phyloP scores from a whole-genome alignment of 2,329 filamentous ascomycete species.

The Immersiporthe knoxdaviesiana region DNA sequence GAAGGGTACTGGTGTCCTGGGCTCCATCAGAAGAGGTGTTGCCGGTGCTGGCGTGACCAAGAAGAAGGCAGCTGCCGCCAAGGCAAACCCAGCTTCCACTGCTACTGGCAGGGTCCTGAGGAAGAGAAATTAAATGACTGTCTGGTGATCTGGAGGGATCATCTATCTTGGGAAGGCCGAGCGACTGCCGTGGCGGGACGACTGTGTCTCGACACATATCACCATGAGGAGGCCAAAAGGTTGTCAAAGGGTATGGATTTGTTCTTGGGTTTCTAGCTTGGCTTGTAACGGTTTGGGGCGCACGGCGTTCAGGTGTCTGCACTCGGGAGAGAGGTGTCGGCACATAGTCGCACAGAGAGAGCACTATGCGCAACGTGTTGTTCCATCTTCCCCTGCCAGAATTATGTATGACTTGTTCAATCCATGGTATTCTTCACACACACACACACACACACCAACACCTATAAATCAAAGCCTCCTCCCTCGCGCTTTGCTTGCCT shows the following conservation, averaged over 20 bases:
- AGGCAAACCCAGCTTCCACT: conserved; percentile 44
- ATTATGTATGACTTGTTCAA: not conserved
- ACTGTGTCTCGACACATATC: not conserved
- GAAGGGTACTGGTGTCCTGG: conserved; percentile 56
- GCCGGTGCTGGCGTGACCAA: conserved; percentile 50
- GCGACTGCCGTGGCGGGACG: not conserved
- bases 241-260: not conserved
- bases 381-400: conserved; percentile 2
- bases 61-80: conserved; percentile 54
- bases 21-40: conserved; percentile 57
- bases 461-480: not conserved
- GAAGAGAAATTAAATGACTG: conserved; percentile 46
- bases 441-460: too few species aligned
- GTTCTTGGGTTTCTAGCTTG: not conserved
- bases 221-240: not conserved
- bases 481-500: not conserved
- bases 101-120: conserved; percentile 56
- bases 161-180: not conserved
- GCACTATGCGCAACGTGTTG: conserved; percentile 23
- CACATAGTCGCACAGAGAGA: conserved; percentile 20
- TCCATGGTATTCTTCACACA: not conserved
- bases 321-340: not conserved
- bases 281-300: conserved; percentile 12
- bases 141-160: not conserved
- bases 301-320: conserved; percentile 31